Percentiles rank a stretch among this genome's conserved stretches.
These are phyloP conservation scores for Lolium multiflorum DNA, from an alignment of 176 grass and related monocot species.

Conservation along the genomic window DNA sequence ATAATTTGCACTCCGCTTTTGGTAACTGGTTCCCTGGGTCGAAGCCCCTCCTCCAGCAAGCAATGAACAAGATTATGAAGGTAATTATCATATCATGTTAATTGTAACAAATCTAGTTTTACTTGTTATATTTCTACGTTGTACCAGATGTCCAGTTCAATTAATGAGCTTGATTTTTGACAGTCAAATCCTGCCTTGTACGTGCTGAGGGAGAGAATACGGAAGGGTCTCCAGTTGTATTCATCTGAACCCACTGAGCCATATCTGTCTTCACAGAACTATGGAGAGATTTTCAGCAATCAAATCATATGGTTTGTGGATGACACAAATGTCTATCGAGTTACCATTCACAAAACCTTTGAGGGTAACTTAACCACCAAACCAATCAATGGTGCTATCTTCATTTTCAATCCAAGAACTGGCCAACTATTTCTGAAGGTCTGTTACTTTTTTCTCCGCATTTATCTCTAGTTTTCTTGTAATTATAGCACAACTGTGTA, in stretches of 20 bases:
- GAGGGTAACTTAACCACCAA: constrained; percentile 99
- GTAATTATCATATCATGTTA: constrained; percentile 46
- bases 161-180: constrained; percentile 36
- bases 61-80: constrained; percentile 99
- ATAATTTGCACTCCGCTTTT: constrained; percentile 94
- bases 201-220: constrained; percentile 92
- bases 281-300: constrained; percentile 99
- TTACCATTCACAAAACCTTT: constrained; percentile 98
- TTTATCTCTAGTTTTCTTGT: constrained; percentile 22
- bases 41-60: constrained; percentile 91
- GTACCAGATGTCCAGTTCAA: not conserved
- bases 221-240: constrained; percentile 96
- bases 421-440: constrained; percentile 98
- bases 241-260: constrained; percentile 98
- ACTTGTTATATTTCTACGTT: not conserved
- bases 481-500: not conserved
- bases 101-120: constrained; percentile 13
- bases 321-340: constrained; percentile 97
- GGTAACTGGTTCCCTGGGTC: constrained; percentile 99
- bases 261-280: constrained; percentile 97
- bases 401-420: constrained; percentile 98
- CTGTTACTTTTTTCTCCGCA: constrained; percentile 10
- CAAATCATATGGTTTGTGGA: constrained; percentile 99
- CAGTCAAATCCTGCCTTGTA: constrained; percentile 99
- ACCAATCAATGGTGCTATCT: constrained; percentile 97